A percentile compares a stretch with the other conserved stretches of the same genome.
These are phyloP conservation scores for Cryptococcus depauperatus DNA, from an alignment of 1,284 basidiomycete species.

Conservation along the genomic window DNA sequence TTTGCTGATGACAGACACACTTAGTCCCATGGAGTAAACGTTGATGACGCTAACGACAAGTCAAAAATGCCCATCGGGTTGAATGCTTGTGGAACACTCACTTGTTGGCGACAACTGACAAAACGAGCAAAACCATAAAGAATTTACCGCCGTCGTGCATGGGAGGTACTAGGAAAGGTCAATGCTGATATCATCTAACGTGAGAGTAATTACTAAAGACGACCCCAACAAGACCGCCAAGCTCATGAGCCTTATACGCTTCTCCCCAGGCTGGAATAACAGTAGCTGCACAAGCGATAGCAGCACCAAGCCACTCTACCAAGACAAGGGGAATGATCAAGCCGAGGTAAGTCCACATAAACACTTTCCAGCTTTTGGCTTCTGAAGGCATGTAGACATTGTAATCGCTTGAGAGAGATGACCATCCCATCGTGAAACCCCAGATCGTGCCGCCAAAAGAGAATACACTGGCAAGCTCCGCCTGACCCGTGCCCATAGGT, in stretches of 20 bases:
- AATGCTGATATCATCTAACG: not conserved
- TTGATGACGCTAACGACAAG: constrained; percentile 51
- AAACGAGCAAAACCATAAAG: constrained; percentile 35
- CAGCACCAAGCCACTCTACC: constrained; percentile 41
- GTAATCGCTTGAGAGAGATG: constrained; percentile 41
- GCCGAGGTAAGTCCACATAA: constrained; percentile 41
- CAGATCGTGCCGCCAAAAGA: constrained; percentile 38
- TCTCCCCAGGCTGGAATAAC: constrained; percentile 23
- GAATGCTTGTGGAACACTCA: not conserved
- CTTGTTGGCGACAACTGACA: constrained; percentile 42
- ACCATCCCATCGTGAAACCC: constrained; percentile 40
- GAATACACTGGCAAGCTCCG: constrained; percentile 37
- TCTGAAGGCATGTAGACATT: constrained; percentile 45
- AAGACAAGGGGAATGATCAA: constrained; percentile 42
- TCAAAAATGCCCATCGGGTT: constrained; percentile 58
- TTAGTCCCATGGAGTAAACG: constrained; percentile 35
- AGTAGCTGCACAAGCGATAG: constrained; percentile 36
- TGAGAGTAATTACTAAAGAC: constrained; percentile 21
- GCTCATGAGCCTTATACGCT: constrained; percentile 25
- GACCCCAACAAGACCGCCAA: constrained; percentile 43
- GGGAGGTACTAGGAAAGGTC: constrained; percentile 19
- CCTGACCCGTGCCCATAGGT: constrained; percentile 29
- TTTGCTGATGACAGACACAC: constrained; percentile 34
- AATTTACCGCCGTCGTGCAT: constrained; percentile 33
- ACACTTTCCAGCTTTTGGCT: constrained; percentile 38